A percentile compares a stretch with the other conserved stretches of the same genome.
Conservation (phyloP, 805 yeast species). For the Priceomyces medius region DNA sequence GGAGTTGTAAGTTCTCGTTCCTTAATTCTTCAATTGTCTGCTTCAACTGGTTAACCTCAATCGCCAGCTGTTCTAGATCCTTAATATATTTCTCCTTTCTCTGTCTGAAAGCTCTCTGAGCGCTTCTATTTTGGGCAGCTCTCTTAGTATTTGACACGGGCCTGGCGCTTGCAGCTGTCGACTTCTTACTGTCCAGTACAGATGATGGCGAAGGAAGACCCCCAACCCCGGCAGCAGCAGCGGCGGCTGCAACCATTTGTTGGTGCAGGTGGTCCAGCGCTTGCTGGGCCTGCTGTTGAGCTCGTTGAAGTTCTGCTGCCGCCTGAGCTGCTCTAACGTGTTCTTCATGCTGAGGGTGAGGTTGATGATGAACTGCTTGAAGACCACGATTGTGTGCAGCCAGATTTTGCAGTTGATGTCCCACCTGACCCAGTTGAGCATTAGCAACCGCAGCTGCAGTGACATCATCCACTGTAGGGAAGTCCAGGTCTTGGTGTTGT, state of each 20-base stretch:
- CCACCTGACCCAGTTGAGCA: conserved; percentile 16
- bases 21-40: conserved; percentile 66
- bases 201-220: conserved; percentile 3
- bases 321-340: conserved; percentile 12
- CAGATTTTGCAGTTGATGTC: conserved; percentile 12
- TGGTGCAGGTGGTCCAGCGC: conserved; percentile 9
- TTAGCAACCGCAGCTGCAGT: conserved; percentile 20
- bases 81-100: conserved; percentile 79
- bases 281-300: conserved; percentile 13
- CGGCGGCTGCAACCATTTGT: conserved; percentile 10
- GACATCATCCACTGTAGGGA: conserved; percentile 21
- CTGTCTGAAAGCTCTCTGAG: conserved; percentile 88
- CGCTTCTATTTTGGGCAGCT: conserved; percentile 88
- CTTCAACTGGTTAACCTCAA: conserved; percentile 59
- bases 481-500: conserved; percentile 23
- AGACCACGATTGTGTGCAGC: conserved; percentile 4
- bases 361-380: conserved; percentile 8
- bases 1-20: conserved; percentile 66
- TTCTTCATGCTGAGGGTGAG: conserved; percentile 12
- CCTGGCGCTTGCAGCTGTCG: conserved; percentile 16
- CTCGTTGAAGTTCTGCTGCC: conserved; percentile 14
- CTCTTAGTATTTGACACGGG: conserved; percentile 68
- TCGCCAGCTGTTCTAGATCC: conserved; percentile 71
- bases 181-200: conserved; percentile 1
- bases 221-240: conserved; percentile 10